Evolutionary conservation across 148 eudicot species (phyloP).

Genomic region (Rhododendron williamsianum): DNA sequence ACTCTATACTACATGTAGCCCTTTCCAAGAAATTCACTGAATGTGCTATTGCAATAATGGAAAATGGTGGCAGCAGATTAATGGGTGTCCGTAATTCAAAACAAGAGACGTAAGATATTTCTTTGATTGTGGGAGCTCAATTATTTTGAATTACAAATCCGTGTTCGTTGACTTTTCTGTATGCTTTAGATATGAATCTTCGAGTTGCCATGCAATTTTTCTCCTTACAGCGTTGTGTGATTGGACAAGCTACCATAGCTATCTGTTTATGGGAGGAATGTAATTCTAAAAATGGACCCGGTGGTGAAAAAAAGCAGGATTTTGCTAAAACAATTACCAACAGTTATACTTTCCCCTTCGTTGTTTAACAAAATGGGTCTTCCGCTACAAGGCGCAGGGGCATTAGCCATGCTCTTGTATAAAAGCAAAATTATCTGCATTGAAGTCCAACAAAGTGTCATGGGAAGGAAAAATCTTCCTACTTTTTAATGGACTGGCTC

Average conservation of each 20-base stretch:
- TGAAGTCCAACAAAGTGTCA: neutral
- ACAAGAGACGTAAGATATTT: slow-evolving; percentile 58
- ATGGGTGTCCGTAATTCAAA: slow-evolving; percentile 65
- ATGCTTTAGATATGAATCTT: too few species aligned
- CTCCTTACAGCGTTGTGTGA: neutral
- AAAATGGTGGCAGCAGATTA: slow-evolving; percentile 73
- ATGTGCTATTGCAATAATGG: slow-evolving; percentile 74
- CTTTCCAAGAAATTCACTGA: slow-evolving; percentile 77
- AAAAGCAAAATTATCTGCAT: neutral
- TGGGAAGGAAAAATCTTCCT: slow-evolving; percentile 5
- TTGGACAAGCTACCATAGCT: neutral
- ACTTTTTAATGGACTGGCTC: neutral
- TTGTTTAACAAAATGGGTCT: neutral
- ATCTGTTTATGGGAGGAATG: neutral
- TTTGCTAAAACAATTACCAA: neutral
- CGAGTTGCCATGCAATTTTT: neutral
- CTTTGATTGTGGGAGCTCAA: neutral
- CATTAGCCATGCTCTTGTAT: neutral
- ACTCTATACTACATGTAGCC: slow-evolving; percentile 84
- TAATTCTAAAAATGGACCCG: neutral
- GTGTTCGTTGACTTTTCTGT: neutral
- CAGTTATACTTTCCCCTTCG: neutral
- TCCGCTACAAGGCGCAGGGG: neutral
- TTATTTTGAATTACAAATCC: neutral
- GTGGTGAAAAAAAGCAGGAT: neutral